phyloP scores from a whole-genome alignment of 805 yeast genomes.

The Wickerhamomyces silvicola region DNA sequence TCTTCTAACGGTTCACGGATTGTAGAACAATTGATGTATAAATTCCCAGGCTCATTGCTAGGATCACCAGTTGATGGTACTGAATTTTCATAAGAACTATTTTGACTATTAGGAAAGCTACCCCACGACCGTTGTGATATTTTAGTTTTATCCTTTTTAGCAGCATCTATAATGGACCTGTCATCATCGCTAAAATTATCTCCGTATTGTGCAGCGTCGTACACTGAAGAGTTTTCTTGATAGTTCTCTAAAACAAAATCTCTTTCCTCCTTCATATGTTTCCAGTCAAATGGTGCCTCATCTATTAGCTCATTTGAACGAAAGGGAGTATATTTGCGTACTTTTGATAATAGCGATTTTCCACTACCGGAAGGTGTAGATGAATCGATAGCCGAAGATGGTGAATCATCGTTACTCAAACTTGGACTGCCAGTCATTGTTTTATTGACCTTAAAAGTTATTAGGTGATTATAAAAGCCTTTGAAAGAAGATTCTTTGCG shows the following conservation, averaged over 20 bases:
- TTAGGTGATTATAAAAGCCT: too few species aligned
- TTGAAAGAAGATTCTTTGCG: too few species aligned
- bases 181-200: slow-evolving; percentile 14
- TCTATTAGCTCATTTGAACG: background rate
- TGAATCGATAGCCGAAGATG: too few species aligned
- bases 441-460: too few species aligned
- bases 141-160: slow-evolving; percentile 2
- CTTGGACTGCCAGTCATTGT: too few species aligned
- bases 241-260: slow-evolving; percentile 1
- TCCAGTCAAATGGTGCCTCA: background rate
- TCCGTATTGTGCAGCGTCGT: slow-evolving; percentile 8
- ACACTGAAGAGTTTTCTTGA: slow-evolving; percentile 5
- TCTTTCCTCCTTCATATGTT: background rate
- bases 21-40: too few species aligned
- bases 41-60: too few species aligned
- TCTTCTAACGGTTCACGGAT: too few species aligned
- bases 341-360: background rate
- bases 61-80: too few species aligned
- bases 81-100: too few species aligned
- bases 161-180: slow-evolving; percentile 4
- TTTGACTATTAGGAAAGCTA: background rate
- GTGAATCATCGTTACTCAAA: too few species aligned
- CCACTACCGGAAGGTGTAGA: too few species aligned
- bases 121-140: background rate
- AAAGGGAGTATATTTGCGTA: background rate